Evolutionary conservation across 2,329 filamentous ascomycete species (phyloP).

Genomic region (Sporothrix protearum): DNA sequence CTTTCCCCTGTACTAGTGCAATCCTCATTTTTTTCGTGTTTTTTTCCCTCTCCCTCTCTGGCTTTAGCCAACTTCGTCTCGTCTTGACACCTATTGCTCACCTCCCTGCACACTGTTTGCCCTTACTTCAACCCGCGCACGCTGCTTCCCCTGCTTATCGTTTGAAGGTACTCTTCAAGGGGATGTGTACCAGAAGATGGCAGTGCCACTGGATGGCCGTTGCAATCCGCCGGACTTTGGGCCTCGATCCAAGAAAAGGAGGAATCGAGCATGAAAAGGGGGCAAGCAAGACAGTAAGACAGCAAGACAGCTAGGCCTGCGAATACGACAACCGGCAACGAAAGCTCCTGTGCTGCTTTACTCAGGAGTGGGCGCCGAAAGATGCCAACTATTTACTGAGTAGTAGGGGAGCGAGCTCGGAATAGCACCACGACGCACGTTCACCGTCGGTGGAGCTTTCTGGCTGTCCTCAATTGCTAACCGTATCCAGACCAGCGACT

Average conservation of each 20-base stretch:
- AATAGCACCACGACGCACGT: not conserved
- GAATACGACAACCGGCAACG: not conserved
- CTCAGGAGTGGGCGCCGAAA: not conserved
- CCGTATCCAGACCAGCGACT: not conserved
- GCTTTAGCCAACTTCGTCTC: not conserved
- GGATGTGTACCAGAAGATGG: not conserved
- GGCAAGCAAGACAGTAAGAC: not conserved
- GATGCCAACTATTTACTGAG: no score
- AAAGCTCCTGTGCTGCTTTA: not conserved
- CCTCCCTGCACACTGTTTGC: not conserved
- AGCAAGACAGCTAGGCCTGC: not conserved
- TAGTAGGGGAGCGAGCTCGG: no score
- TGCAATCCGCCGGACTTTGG: not conserved
- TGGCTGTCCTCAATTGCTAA: not conserved
- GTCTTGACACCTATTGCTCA: not conserved
- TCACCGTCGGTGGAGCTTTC: constrained; percentile 1
- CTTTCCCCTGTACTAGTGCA: not conserved
- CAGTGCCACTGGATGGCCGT: not conserved
- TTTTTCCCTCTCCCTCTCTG: not conserved
- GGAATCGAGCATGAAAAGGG: not conserved
- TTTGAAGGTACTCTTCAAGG: not conserved
- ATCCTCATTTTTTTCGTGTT: constrained; percentile 3
- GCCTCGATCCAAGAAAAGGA: not conserved
- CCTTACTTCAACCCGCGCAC: constrained; percentile 1
- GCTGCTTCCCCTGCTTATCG: no score